Base-by-base conservation (phyloP, 768 basidiomycete genomes). In the Amylocystis lapponica region DNA sequence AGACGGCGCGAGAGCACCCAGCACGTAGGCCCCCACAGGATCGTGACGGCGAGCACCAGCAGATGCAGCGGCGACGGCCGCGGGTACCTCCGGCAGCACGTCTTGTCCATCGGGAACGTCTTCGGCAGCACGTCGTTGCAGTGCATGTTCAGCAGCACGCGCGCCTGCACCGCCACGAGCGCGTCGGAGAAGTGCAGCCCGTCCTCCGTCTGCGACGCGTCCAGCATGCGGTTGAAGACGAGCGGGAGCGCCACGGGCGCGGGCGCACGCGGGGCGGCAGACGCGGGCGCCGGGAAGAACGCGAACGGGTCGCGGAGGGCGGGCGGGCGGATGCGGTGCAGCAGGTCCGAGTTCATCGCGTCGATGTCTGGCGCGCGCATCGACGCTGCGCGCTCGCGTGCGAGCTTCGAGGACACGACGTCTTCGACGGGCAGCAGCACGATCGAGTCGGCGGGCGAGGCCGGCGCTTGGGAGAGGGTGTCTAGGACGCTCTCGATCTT, bases 101-200 rank as follows among this genome's bases (percentile, higher is more conserved):
- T 89, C 73, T 57, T 59, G 43, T 59, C 59, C 36, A 59, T 40
- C 3, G 59, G 59, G 46, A 52, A 65, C 86, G 89, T 41, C 68
- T 70, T 59, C 74, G 81, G 61, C 84, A 95, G 61, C 85, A 92
- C 3, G 83, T 89, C 74, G 58, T 96, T 95, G 61, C 92, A 96
- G 25, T 76, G 75, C 43, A 88, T 62, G 51, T 92, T 93, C 21
- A 91, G 68, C 38, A 96, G 65, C 37, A 95, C 68, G 46, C 78
- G 81, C 9, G 86, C 85, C 61, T 95, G 91, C 30, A 72, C 66
- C 51, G 69, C 73, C 48, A 83, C 68, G 31, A 90, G 55, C 21
- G 69, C 52, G 39, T 79, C 71, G 2, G 77, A 76, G 54, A 83
- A 94, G 62, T 95, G 92, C 8, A 96, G 66, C 5, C 92, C 92